phyloP scores from a whole-genome alignment of 2,329 filamentous ascomycete genomes.

The Colletotrichum salicis region DNA sequence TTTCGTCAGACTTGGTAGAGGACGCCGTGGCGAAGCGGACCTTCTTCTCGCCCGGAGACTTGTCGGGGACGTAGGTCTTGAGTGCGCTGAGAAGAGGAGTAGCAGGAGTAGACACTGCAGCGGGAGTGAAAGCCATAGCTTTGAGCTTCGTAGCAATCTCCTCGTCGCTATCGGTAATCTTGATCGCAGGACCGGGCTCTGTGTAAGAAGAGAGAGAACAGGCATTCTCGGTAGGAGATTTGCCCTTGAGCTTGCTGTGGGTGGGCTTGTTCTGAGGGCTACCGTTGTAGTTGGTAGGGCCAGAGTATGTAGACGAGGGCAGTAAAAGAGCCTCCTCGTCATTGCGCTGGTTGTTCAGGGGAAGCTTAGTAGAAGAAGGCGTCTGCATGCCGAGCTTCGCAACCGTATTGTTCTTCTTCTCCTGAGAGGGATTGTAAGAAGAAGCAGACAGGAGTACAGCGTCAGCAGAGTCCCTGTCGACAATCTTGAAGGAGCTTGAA shows the following conservation, averaged over 20 bases:
- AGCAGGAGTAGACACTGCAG: not conserved
- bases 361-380: not conserved
- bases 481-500: constrained; percentile 19
- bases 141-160: not conserved
- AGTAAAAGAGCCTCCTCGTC: not conserved
- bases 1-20: not conserved
- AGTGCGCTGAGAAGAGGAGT: not conserved
- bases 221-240: not conserved
- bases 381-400: not conserved
- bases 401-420: not conserved
- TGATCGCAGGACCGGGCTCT: not conserved
- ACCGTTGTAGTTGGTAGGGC: not conserved
- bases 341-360: not conserved
- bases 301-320: not conserved
- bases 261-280: not conserved
- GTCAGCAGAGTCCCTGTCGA: constrained; percentile 4
- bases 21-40: constrained; percentile 7
- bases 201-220: not conserved
- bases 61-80: not conserved
- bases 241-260: not conserved
- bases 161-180: not conserved
- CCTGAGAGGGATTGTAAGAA: not conserved
- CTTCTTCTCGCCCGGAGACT: constrained; percentile 24
- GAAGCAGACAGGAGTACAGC: constrained; percentile 8
- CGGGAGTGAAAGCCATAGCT: not conserved